Base-by-base conservation (phyloP, 192 early-diverging fungal genomes). In the Coemansia sp. region DNA sequence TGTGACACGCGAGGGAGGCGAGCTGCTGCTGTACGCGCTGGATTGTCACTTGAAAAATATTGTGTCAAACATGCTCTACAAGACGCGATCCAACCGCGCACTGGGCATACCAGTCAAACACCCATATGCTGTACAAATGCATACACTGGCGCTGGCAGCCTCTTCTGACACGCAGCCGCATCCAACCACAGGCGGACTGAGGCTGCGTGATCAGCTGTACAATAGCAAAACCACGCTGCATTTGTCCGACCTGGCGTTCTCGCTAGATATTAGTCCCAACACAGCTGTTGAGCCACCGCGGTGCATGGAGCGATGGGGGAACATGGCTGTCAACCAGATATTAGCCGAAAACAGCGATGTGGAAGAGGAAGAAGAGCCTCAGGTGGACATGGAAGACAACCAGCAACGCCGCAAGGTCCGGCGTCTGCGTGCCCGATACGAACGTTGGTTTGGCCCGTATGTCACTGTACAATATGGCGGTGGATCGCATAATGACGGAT, bases 11-110 rank as follows among this genome's bases (percentile, higher is more conserved):
- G 86, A 86, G 23, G 67, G 82, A 22, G 85, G 88, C 23, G 84
- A 89, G 59, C 75, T 86, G 23, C 80, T 91, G 74, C 59, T 89
- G 35, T 86, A 86, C 58, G 86, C 87, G 4, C 74, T 89, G 62
- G 90, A 91, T 76, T 86, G 83, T 55, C 88, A 91, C 57, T 76
- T 91, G 57, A 87, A 88, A 57, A 85, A 85, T 53, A 78, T 88
- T 10, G 76, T 91, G 43, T 87, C 85, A 25, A 88, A 87, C 26
- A 85, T 84, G 56, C 85, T 91, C 25, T 85, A 83, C 76, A 88
- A 89, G 55, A 68, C 83, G 38, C 79, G 89, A 25, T 77, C 82
- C 4, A 89, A 89, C 71, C 83, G 87, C 21, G 68, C 87, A 4
- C 69, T 87, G 50, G 88, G 87, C 17, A 85, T 83, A 19, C 74